Percentiles rank a stretch among this genome's conserved stretches.
phyloP scores from a whole-genome alignment of 2,329 filamentous ascomycete species.

The Canariomyces notabilis region DNA sequence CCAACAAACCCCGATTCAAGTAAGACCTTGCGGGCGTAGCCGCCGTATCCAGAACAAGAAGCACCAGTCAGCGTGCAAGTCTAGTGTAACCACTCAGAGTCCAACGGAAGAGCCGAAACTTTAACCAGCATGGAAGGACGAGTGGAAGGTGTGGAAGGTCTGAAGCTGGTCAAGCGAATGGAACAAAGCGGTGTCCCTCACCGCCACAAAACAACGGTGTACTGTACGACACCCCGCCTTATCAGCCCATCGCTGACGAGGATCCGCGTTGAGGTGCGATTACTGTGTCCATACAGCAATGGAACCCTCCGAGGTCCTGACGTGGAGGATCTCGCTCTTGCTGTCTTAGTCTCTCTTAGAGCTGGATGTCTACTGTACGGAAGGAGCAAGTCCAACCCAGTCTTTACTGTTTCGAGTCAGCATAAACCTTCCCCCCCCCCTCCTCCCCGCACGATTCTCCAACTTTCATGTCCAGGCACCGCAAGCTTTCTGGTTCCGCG shows the following conservation, averaged over 20 bases:
- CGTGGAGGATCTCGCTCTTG: constrained; percentile 1
- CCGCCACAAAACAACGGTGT: neutral
- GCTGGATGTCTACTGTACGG: too few species aligned
- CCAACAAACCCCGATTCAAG: too few species aligned
- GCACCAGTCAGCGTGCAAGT: neutral
- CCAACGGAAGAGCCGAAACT: neutral
- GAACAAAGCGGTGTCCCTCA: neutral
- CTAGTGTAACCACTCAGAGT: neutral
- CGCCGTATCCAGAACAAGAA: neutral
- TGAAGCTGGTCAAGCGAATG: constrained; percentile 2
- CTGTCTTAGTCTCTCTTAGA: too few species aligned
- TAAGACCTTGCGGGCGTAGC: neutral
- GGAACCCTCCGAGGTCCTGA: neutral
- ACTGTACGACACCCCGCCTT: neutral
- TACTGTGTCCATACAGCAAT: neutral
- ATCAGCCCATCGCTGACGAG: neutral
- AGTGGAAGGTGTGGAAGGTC: constrained; percentile 1
- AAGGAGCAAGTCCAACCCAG: constrained; percentile 1
- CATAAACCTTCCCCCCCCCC: too few species aligned
- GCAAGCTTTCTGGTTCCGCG: too few species aligned
- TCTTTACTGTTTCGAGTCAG: too few species aligned
- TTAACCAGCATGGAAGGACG: neutral
- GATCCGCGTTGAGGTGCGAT: neutral
- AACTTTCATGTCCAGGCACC: too few species aligned
- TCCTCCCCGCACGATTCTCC: too few species aligned